Evolutionary conservation across 2,329 filamentous ascomycete species (phyloP).

Genomic region (Biscogniauxia mediterranea): DNA sequence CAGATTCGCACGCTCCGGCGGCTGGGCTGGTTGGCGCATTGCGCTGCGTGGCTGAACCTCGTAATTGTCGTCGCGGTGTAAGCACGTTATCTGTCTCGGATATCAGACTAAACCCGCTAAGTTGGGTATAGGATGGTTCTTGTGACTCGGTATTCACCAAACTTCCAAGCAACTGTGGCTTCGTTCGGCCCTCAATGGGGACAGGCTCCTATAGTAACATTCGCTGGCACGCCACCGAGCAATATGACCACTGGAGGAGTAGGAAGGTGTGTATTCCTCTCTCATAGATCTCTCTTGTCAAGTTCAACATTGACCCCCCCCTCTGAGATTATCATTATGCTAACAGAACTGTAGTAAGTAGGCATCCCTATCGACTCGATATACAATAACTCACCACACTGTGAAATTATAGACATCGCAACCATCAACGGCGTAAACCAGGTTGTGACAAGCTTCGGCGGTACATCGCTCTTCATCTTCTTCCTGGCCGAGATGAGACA

Average conservation of each 20-base stretch:
- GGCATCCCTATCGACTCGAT: no score
- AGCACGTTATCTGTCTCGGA: no score
- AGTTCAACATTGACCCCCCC: no score
- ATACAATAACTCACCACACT: no score
- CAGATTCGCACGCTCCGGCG: constrained; percentile 56
- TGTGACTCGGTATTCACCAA: constrained; percentile 15
- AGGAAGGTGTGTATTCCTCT: constrained; percentile 22
- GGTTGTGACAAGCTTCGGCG: constrained; percentile 36
- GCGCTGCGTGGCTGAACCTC: constrained; percentile 56
- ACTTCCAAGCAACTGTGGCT: constrained; percentile 18
- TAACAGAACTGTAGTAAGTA: no score
- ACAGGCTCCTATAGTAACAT: constrained; percentile 16
- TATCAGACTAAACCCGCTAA: no score
- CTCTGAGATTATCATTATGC: no score
- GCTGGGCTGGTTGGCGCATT: constrained; percentile 56
- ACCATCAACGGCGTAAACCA: constrained; percentile 35
- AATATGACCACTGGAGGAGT: constrained; percentile 33
- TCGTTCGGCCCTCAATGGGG: constrained; percentile 14
- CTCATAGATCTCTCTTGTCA: no score
- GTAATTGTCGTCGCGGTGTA: background rate
- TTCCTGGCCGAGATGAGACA: constrained; percentile 52
- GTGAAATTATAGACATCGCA: constrained; percentile 34
- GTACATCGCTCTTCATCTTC: constrained; percentile 42
- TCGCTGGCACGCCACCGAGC: constrained; percentile 28
- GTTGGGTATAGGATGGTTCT: constrained; percentile 41